A percentile compares a stretch with the other conserved stretches of the same genome.
Evolutionary conservation across 148 eudicot genomes (phyloP).

Genomic region (Arctostaphylos glauca): DNA sequence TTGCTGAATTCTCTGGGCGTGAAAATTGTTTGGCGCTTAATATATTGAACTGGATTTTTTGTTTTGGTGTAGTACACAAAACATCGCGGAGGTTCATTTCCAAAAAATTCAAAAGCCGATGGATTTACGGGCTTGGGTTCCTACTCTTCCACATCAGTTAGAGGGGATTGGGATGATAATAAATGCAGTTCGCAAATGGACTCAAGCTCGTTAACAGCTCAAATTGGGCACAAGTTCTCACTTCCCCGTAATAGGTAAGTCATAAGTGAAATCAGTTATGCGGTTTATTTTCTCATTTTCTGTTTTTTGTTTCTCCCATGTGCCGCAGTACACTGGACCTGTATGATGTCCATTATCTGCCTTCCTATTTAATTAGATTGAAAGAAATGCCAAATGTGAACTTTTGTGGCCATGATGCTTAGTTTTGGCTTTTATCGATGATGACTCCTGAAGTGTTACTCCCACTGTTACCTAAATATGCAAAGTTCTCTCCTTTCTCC

Average conservation of each 20-base stretch:
- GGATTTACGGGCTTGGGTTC: slow-evolving; percentile 15
- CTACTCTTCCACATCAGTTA: slow-evolving; percentile 13
- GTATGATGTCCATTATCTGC: not conserved
- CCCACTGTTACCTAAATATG: not conserved
- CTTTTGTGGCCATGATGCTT: not conserved
- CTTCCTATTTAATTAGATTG: not conserved
- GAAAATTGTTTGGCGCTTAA: not conserved
- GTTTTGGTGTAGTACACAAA: slow-evolving; percentile 24
- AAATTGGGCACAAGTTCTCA: slow-evolving; percentile 27
- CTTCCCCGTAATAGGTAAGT: slow-evolving; percentile 35
- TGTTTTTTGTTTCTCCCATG: not conserved
- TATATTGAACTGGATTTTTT: slow-evolving; percentile 1
- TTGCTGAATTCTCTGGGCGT: not conserved
- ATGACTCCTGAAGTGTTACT: not conserved
- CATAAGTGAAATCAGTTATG: not conserved
- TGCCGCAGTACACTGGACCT: not conserved
- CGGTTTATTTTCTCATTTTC: not conserved
- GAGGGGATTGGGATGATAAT: slow-evolving; percentile 22
- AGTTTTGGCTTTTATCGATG: not conserved
- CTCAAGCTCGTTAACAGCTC: slow-evolving; percentile 13
- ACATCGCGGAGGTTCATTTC: slow-evolving; percentile 11
- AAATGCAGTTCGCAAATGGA: slow-evolving; percentile 6
- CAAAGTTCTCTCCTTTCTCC: not conserved
- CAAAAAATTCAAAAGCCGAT: slow-evolving; percentile 15
- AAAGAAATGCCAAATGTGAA: not conserved